Base-by-base conservation (phyloP, 495 filamentous ascomycete genomes). In the Neurospora cerealis region DNA sequence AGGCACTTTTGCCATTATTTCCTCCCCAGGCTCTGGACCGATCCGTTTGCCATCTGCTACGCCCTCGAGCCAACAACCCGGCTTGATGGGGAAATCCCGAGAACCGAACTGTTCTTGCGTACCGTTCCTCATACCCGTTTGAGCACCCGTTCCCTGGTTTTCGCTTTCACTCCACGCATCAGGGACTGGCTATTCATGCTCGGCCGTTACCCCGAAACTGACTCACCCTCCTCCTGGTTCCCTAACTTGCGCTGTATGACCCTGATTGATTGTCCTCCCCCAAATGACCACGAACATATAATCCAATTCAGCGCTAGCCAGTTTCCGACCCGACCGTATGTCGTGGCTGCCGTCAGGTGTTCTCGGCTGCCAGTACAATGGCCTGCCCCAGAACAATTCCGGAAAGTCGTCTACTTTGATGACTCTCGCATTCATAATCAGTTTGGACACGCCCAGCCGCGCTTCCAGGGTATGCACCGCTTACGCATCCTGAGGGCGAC, bases 11-110 rank as follows among this genome's bases (percentile, higher is more conserved):
- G 83, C 76, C 8, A 60, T 70, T 77, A 81, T 19, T 86, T 87
- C 71, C 84, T 84, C 7, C 83, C 84, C 7, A 81, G 79, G 10
- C 78, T 87, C 24, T 87, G 85, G 85, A 79, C 80, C 77, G 84
- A 86, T 75, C 84, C 13, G 78, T 77, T 19, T 71, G 77, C 21
- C 72, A 78, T 69, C 73, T 69, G 10, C 79, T 81, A 11, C 73
- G 79, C 72, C 54, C 54, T 66, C 54, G 54, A 15, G 54, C 54
- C 15, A 62, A 62, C 11, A 7, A 13, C 5, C 54, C 32, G 11
- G 21, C 5, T 5, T 15, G 13, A 32, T 32, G 48, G 48, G 24
- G 7, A 32, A 62, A 34, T 8, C 0, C 54, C 7, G 13, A 62
- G 24, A 32, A 62, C 13, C 24, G 54, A 66, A 2, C 54, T 66